Conservation (phyloP, 257 asterid species). For the Solanum chiquidenum region DNA sequence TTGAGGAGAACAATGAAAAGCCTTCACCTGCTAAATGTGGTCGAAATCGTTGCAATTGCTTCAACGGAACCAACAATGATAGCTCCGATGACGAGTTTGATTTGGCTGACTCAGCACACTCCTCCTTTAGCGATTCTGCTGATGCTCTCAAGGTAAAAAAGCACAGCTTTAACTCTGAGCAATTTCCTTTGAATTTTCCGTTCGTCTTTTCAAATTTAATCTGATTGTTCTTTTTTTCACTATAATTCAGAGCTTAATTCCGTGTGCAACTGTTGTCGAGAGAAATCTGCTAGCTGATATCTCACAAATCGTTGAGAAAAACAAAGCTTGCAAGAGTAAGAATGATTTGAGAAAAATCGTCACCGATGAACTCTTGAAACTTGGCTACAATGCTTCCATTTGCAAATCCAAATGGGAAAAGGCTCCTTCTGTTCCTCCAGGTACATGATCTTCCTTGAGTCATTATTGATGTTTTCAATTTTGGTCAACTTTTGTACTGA, state of each 20-base stretch:
- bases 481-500: background rate
- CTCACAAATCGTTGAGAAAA: slow-evolving; percentile 63
- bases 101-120: slow-evolving; percentile 40
- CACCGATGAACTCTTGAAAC: slow-evolving; percentile 45
- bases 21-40: slow-evolving; percentile 42
- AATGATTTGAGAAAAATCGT: slow-evolving; percentile 61
- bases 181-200: background rate
- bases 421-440: slow-evolving; percentile 69
- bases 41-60: slow-evolving; percentile 81
- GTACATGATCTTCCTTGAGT: slow-evolving; percentile 13
- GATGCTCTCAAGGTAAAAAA: slow-evolving; percentile 70
- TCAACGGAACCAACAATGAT: slow-evolving; percentile 74
- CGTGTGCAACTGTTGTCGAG: slow-evolving; percentile 57
- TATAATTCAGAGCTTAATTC: slow-evolving; percentile 53
- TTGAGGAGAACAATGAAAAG: slow-evolving; percentile 63
- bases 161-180: background rate
- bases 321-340: slow-evolving; percentile 48
- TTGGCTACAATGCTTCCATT: slow-evolving; percentile 59
- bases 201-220: background rate
- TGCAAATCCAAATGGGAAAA: slow-evolving; percentile 94
- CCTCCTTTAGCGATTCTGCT: slow-evolving; percentile 50
- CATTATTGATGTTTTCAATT: background rate
- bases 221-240: background rate
- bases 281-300: slow-evolving; percentile 76
- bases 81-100: slow-evolving; percentile 87